These are phyloP conservation scores for Alternaria sp. DNA, from an alignment of 2,329 filamentous ascomycete genomes.

Conservation along the genomic window DNA sequence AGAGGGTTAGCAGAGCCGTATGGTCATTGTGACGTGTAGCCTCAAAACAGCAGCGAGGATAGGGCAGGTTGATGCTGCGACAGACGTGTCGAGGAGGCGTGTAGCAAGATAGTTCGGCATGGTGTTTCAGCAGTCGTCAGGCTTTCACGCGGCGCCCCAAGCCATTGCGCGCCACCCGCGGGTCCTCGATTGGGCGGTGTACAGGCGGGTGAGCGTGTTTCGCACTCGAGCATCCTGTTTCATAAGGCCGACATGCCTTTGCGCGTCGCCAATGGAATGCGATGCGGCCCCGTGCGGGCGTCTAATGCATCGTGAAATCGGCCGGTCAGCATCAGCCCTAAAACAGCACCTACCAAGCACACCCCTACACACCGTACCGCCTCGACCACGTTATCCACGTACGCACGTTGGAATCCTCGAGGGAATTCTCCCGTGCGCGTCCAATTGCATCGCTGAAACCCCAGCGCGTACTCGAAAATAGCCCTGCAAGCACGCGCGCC, in stretches of 20 bases:
- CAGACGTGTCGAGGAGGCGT: constrained; percentile 12
- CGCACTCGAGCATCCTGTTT: constrained; percentile 13
- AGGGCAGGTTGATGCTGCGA: constrained; percentile 15
- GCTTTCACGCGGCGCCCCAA: neutral
- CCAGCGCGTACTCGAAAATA: constrained; percentile 12
- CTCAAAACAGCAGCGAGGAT: constrained; percentile 5
- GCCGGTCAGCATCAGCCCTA: constrained; percentile 27
- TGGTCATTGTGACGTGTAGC: neutral
- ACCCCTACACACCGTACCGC: constrained; percentile 4
- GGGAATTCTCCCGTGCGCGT: neutral
- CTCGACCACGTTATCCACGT: constrained; percentile 2
- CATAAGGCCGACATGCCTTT: constrained; percentile 7
- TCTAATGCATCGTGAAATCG: constrained; percentile 17
- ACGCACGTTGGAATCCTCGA: neutral
- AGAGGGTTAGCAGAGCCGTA: neutral
- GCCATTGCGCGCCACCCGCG: constrained; percentile 1
- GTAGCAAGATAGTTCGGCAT: constrained; percentile 15
- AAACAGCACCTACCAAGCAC: constrained; percentile 6
- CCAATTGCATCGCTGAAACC: constrained; percentile 15
- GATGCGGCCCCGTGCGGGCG: neutral
- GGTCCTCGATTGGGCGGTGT: constrained; percentile 14
- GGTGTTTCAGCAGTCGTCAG: constrained; percentile 22
- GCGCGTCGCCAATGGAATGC: constrained; percentile 22
- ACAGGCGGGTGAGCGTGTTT: constrained; percentile 27
- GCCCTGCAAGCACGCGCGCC: constrained; percentile 8